A percentile compares a stretch with the other conserved stretches of the same genome.
These are phyloP conservation scores for Aspergillus versicolor DNA, from an alignment of 2,329 filamentous ascomycete genomes.

Conservation along the genomic window DNA sequence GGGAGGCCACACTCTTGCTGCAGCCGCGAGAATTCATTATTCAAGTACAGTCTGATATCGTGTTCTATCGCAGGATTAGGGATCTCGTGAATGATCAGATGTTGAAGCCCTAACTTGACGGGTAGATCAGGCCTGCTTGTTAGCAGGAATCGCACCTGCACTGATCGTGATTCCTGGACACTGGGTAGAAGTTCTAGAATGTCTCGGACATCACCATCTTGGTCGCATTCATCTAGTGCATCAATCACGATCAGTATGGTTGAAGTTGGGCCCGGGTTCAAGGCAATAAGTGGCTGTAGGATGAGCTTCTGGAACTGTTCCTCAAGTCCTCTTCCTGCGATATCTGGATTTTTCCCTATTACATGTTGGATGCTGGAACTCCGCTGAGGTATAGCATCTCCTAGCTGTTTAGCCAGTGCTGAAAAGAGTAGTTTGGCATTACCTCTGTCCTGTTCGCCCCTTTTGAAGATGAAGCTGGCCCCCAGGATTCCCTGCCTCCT, in stretches of 20 bases:
- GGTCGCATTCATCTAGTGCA: conserved; percentile 25
- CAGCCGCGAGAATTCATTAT: too few relatives aligned
- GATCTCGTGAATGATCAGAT: too few relatives aligned
- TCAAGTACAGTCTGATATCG: too few relatives aligned
- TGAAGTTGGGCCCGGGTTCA: neutral
- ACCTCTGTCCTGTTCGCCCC: conserved; percentile 39
- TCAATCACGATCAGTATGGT: conserved; percentile 22
- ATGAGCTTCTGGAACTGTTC: neutral
- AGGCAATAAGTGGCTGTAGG: conserved; percentile 2
- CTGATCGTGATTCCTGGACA: neutral
- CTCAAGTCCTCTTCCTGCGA: neutral
- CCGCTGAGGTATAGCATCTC: neutral
- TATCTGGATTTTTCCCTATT: neutral
- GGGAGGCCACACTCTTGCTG: too few relatives aligned
- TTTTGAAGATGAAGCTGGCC: neutral
- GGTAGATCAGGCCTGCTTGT: conserved; percentile 26
- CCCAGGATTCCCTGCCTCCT: neutral
- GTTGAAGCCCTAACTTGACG: conserved; percentile 18
- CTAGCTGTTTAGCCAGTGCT: conserved; percentile 31
- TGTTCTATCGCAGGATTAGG: too few relatives aligned
- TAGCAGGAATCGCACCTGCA: conserved; percentile 20
- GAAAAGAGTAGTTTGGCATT: conserved; percentile 38
- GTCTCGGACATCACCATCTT: conserved; percentile 13
- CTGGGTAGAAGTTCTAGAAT: conserved; percentile 20
- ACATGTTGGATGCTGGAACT: neutral